These are phyloP conservation scores for Paulownia fortunei DNA, from an alignment of 257 asterid genomes.

Conservation along the genomic window DNA sequence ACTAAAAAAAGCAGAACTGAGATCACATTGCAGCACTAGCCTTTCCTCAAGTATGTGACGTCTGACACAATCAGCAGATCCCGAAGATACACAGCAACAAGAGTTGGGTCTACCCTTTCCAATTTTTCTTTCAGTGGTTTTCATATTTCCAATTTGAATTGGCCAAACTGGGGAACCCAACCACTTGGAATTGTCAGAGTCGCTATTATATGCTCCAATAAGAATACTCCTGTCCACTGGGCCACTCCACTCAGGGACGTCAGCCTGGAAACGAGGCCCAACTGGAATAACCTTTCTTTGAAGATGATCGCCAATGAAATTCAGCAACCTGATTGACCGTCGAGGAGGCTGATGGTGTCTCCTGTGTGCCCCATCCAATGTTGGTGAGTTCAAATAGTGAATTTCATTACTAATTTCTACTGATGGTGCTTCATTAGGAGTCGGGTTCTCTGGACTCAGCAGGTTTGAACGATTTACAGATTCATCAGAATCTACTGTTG, in stretches of 20 bases:
- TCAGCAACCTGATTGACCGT: slow-evolving; percentile 47
- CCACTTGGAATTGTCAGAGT: slow-evolving; percentile 64
- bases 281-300: slow-evolving; percentile 65
- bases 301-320: slow-evolving; percentile 47
- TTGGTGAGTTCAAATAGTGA: slow-evolving; percentile 34
- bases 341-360: slow-evolving; percentile 47
- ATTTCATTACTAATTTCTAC: slow-evolving; percentile 33
- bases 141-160: slow-evolving; percentile 21
- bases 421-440: slow-evolving; percentile 29
- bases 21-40: slow-evolving; percentile 49
- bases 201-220: slow-evolving; percentile 29
- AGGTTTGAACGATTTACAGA: slow-evolving; percentile 58
- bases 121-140: slow-evolving; percentile 34
- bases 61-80: slow-evolving; percentile 55
- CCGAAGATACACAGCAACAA: slow-evolving; percentile 54
- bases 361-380: slow-evolving; percentile 32
- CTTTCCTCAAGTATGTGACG: slow-evolving; percentile 62
- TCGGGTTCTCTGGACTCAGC: slow-evolving; percentile 44
- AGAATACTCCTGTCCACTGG: slow-evolving; percentile 35
- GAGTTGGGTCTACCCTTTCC: slow-evolving; percentile 67
- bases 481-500: slow-evolving; percentile 57
- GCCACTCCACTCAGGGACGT: slow-evolving; percentile 61
- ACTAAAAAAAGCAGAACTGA: slow-evolving; percentile 62
- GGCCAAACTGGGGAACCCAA: slow-evolving; percentile 76
- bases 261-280: slow-evolving; percentile 86